These are phyloP conservation scores for Zopfia rhizophila DNA, from an alignment of 2,329 filamentous ascomycete species.

Conservation along the genomic window DNA sequence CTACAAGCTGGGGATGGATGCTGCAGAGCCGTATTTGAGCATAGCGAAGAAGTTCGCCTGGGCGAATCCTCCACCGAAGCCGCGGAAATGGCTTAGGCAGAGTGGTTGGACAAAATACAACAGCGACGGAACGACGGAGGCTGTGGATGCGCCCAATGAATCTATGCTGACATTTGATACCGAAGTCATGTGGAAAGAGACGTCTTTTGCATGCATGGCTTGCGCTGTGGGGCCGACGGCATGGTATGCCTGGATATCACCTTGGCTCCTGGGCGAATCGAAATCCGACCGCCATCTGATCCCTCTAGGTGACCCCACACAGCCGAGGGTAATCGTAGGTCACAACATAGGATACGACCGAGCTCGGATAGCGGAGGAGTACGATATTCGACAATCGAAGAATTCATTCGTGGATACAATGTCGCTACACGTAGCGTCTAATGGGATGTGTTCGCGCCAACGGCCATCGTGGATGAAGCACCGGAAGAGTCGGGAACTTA, in stretches of 20 bases:
- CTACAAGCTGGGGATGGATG: conserved; percentile 83
- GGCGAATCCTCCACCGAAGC: conserved; percentile 67
- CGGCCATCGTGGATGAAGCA: conserved; percentile 98
- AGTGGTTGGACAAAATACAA: conserved; percentile 98
- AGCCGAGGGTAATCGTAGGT: conserved; percentile 83
- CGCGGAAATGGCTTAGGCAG: conserved; percentile 76
- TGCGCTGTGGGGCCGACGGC: conserved; percentile 88
- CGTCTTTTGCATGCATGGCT: conserved; percentile 94
- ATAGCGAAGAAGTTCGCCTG: conserved; percentile 79
- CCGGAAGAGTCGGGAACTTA: conserved; percentile 85
- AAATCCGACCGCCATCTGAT: conserved; percentile 82
- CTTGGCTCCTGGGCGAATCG: conserved; percentile 89
- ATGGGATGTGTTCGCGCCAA: conserved; percentile 98
- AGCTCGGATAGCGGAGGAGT: conserved; percentile 88
- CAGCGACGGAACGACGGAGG: conserved; percentile 75
- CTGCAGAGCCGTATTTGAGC: conserved; percentile 83
- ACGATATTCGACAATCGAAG: conserved; percentile 80
- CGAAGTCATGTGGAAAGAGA: conserved; percentile 95
- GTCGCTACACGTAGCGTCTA: conserved; percentile 97
- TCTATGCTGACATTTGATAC: conserved; percentile 91
- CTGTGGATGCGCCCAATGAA: conserved; percentile 81
- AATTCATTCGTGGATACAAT: conserved; percentile 96
- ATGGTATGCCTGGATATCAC: conserved; percentile 98
- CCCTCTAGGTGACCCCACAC: conserved; percentile 80
- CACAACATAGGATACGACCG: conserved; percentile 97